Base-by-base conservation (phyloP, 805 yeast species). In the Tetrapisispora taiwanensis region DNA sequence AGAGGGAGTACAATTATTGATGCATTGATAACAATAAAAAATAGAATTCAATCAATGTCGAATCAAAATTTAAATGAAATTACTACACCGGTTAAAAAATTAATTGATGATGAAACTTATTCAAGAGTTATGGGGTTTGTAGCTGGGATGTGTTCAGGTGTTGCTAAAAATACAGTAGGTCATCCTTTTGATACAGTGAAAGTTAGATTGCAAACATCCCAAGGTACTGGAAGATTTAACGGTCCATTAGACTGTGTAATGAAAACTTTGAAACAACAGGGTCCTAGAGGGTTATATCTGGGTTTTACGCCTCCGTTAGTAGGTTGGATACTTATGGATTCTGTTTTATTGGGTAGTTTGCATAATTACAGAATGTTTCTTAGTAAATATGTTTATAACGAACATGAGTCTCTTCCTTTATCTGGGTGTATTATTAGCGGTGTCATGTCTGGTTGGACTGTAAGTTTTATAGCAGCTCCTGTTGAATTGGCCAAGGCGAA, bases 181-280 rank as follows among this genome's bases (percentile, higher is more conserved):
- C 97, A 92, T 65, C 97, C 97, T 10, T 89, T 89, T 57, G 97
- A 88, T 61, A 85, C 95, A 12, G 85, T 92, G 31, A 90, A 90
- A 66, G 97, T 92, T 22, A 74, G 97, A 45, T 71, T 90, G 43
- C 97, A 90, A 59, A 81, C 94, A 3, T 87, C 92, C 2, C 79
- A 94, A 63, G 97, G 98, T 30, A 88, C 96, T 17, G 78, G 79
- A 2, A 70, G 70, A 7, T 81, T 78, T 47, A 59, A 70, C 30
- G 95, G 96, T 2, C 62, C 66, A 1, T 28, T 61, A 14, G 64
- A 60, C 45, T 61, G 66, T 37, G 52, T 57, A 13, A 71, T 66
- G 51, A 78, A 82, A 55, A 42, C 45, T 13, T 26, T 42, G 14
- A 28, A 37, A 32, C 40, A 36, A 10, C 95, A 88, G 59, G 96